Conservation (phyloP, 176 grass and related monocot species). For the Eremochloa ophiuroides region DNA sequence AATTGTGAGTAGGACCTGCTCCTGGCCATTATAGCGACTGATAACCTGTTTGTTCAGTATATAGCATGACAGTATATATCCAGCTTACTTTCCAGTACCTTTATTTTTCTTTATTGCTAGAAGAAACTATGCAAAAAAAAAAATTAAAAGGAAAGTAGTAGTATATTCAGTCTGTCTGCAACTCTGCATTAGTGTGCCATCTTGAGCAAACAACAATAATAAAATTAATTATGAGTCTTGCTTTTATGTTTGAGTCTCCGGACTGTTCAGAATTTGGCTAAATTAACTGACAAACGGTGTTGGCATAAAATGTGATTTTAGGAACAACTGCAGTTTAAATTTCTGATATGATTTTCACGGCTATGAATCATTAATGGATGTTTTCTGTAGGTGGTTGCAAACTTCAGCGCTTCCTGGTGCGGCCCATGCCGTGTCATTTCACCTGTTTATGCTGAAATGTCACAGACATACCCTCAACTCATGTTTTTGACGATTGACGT, state of each 20-base stretch:
- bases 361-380: not conserved
- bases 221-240: not conserved
- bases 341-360: not conserved
- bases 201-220: not conserved
- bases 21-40: not conserved
- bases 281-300: not conserved
- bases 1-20: constrained; percentile 47
- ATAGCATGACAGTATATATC: not conserved
- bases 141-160: not conserved
- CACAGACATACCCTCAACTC: constrained; percentile 63
- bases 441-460: constrained; percentile 59
- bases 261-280: not conserved
- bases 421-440: constrained; percentile 65
- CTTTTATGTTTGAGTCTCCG: not conserved
- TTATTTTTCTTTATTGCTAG: not conserved
- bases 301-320: not conserved
- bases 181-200: not conserved
- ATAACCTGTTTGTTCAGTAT: not conserved
- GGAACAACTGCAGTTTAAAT: not conserved
- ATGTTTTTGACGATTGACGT: constrained; percentile 69
- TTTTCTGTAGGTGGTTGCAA: constrained; percentile 52
- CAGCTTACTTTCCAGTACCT: not conserved
- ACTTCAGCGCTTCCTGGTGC: constrained; percentile 82
- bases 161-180: not conserved
- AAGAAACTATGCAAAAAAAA: not conserved